Conservation (phyloP, 352 stramenopile species). For the Phytophthora hibernalis region DNA sequence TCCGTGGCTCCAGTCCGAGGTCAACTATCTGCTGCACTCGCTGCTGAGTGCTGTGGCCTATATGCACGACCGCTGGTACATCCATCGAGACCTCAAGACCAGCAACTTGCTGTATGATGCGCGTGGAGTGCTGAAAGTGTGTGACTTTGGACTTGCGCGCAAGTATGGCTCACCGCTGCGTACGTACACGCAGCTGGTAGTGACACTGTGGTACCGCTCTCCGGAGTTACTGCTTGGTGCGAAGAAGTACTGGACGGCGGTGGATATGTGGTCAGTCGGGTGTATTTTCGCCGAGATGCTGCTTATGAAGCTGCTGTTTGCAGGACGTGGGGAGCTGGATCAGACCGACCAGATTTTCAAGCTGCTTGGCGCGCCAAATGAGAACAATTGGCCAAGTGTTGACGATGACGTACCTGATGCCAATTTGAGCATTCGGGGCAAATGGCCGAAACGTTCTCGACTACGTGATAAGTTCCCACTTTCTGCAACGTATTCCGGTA, state of each 20-base stretch:
- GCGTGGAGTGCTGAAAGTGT: constrained; percentile 78
- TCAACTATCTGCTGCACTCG: constrained; percentile 95
- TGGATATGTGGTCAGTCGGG: constrained; percentile 98
- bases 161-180: constrained; percentile 84
- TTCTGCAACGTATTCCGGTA: constrained; percentile 59
- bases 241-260: constrained; percentile 92
- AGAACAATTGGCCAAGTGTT: constrained; percentile 91
- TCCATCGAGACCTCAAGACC: constrained; percentile 99
- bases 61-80: constrained; percentile 94
- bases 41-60: constrained; percentile 89
- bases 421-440: constrained; percentile 52
- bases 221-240: constrained; percentile 95
- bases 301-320: constrained; percentile 92
- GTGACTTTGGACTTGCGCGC: constrained; percentile 86
- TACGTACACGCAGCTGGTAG: constrained; percentile 92
- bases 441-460: constrained; percentile 74
- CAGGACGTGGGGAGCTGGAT: constrained; percentile 94
- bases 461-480: constrained; percentile 85
- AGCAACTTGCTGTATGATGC: constrained; percentile 96
- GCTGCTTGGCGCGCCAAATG: constrained; percentile 90
- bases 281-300: constrained; percentile 98
- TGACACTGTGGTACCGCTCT: constrained; percentile 96
- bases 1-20: constrained; percentile 88
- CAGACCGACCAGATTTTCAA: constrained; percentile 98
- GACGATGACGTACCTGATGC: constrained; percentile 68